phyloP scores from a whole-genome alignment of 768 basidiomycete species.

The Boletus rex-veris region DNA sequence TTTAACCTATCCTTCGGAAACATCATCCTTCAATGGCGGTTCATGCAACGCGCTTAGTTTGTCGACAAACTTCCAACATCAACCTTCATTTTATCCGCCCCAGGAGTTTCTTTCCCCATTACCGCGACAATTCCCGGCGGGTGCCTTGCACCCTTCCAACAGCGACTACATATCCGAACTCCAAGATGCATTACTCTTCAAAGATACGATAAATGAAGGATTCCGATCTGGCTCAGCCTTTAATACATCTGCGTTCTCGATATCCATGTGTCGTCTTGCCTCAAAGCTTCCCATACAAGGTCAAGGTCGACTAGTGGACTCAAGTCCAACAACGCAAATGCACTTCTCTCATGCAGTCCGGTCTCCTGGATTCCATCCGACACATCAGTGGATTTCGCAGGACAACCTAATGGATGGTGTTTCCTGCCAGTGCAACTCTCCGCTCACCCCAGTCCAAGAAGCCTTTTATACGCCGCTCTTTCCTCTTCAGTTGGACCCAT shows the following conservation, averaged over 20 bases:
- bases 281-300: slow-evolving; percentile 27
- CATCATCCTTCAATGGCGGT: neutral
- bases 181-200: slow-evolving; percentile 13
- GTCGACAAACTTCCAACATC: slow-evolving; percentile 8
- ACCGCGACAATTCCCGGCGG: slow-evolving; percentile 6
- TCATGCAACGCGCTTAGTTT: neutral
- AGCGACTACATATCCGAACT: slow-evolving; percentile 14
- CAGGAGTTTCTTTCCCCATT: slow-evolving; percentile 5
- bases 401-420: slow-evolving; percentile 9
- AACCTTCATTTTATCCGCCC: slow-evolving; percentile 1
- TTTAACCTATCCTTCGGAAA: slow-evolving; percentile 6
- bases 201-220: slow-evolving; percentile 9
- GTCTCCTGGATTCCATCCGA: slow-evolving; percentile 15
- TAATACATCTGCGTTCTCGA: slow-evolving; percentile 20
- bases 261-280: slow-evolving; percentile 32
- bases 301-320: slow-evolving; percentile 19
- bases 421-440: slow-evolving; percentile 1
- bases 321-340: slow-evolving; percentile 10
- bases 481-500: slow-evolving; percentile 23
- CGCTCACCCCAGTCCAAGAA: slow-evolving; percentile 29
- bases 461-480: slow-evolving; percentile 24
- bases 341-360: slow-evolving; percentile 8
- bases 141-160: neutral
- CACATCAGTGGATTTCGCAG: slow-evolving; percentile 12
- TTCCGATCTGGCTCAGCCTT: slow-evolving; percentile 10